Conservation (phyloP, 2,329 filamentous ascomycete species). For the Diaporthe sp. region DNA sequence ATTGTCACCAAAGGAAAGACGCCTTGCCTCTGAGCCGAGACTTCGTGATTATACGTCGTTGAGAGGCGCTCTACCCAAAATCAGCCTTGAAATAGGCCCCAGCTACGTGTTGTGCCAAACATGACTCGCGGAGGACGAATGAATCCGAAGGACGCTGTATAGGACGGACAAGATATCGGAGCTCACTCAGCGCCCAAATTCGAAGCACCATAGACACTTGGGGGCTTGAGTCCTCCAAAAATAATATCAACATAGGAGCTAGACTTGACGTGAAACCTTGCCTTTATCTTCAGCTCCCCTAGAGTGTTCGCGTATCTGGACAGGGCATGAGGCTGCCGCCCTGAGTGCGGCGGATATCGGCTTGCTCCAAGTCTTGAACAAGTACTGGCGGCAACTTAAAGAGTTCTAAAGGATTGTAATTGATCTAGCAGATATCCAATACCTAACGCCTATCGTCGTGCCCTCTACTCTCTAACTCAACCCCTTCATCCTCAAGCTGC, state of each 20-base stretch:
- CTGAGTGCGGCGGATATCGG: too few species aligned
- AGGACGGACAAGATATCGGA: background rate
- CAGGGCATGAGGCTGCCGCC: background rate
- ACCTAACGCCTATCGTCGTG: conserved; percentile 15
- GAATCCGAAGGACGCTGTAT: background rate
- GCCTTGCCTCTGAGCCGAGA: background rate
- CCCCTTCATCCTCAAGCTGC: conserved; percentile 58
- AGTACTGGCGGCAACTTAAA: background rate
- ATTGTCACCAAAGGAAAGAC: too few species aligned
- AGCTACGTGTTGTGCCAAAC: background rate
- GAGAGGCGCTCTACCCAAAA: background rate
- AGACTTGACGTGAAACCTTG: background rate
- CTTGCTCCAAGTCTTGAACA: background rate
- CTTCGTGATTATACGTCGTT: background rate
- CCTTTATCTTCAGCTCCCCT: background rate
- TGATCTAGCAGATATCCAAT: conserved; percentile 12
- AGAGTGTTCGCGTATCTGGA: background rate
- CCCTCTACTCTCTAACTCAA: conserved; percentile 40
- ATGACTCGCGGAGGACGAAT: background rate
- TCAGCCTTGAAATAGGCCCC: background rate
- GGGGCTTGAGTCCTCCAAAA: background rate
- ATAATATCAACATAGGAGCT: too few species aligned
- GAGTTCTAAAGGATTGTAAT: background rate
- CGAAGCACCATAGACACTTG: background rate
- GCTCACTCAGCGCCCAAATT: background rate